A percentile compares a stretch with the other conserved stretches of the same genome.
phyloP scores from a whole-genome alignment of 768 basidiomycete genomes.

The Steccherinum ochraceum region DNA sequence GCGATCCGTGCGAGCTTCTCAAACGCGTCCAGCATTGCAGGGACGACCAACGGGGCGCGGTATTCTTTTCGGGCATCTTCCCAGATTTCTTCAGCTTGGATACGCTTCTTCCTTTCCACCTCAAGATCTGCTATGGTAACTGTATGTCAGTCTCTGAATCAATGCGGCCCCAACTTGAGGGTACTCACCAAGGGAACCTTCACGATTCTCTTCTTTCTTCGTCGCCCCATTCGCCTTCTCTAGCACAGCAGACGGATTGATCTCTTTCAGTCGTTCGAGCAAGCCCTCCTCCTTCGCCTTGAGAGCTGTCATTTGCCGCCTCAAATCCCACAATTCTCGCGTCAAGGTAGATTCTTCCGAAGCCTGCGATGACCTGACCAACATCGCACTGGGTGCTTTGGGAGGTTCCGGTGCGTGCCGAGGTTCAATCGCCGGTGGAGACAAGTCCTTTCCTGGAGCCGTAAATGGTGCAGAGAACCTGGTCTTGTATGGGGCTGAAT shows the following conservation, averaged over 20 bases:
- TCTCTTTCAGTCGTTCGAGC: conserved; percentile 9
- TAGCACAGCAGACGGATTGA: background rate
- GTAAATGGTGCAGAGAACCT: background rate
- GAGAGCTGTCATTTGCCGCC: conserved; percentile 20
- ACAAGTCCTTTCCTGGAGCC: background rate
- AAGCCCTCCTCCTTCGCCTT: conserved; percentile 15
- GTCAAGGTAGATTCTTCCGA: background rate
- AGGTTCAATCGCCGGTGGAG: background rate
- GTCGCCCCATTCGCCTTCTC: background rate
- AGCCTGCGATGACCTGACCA: no score
- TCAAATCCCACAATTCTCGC: conserved; percentile 23
- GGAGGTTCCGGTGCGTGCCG: no score
- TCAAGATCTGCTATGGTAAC: background rate
- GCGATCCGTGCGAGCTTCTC: conserved; percentile 20
- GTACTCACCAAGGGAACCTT: background rate
- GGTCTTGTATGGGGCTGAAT: background rate
- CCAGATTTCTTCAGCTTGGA: conserved; percentile 12
- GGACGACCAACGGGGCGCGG: conserved; percentile 23
- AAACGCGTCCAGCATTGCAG: conserved; percentile 27
- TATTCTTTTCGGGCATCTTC: conserved; percentile 22
- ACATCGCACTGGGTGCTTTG: no score
- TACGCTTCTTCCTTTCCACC: background rate
- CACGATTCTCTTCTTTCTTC: background rate
- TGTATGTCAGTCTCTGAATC: background rate
- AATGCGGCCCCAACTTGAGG: background rate